phyloP scores from a whole-genome alignment of 176 grass and related monocot genomes.

The Tuctoria greenei region DNA sequence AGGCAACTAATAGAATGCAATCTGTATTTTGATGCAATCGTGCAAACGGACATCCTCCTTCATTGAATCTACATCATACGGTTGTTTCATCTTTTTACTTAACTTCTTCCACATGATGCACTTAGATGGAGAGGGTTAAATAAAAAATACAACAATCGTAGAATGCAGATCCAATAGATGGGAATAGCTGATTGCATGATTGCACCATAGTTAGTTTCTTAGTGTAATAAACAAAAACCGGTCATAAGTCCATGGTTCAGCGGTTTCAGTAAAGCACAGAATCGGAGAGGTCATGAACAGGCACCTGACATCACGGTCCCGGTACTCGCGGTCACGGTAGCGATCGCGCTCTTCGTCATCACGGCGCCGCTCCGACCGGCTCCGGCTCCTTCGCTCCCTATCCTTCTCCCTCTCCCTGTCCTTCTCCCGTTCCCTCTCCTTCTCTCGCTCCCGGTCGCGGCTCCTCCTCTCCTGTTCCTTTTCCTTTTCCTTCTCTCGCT shows the following conservation, averaged over 20 bases:
- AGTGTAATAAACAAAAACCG: background rate
- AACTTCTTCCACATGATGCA: too few species aligned
- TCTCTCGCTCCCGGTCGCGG: constrained; percentile 27
- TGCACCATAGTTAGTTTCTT: background rate
- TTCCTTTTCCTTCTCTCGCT: constrained; percentile 38
- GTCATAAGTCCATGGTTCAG: background rate
- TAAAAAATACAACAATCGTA: too few species aligned
- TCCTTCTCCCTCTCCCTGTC: constrained; percentile 39
- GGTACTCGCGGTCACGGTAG: constrained; percentile 57
- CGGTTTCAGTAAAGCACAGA: background rate
- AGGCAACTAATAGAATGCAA: too few species aligned
- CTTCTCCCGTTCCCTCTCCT: background rate
- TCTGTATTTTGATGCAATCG: too few species aligned
- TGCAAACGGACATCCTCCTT: too few species aligned
- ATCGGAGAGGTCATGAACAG: constrained; percentile 20
- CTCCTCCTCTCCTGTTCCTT: constrained; percentile 45
- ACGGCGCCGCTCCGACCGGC: constrained; percentile 58
- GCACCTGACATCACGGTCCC: constrained; percentile 79
- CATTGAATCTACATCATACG: too few species aligned
- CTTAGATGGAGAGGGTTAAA: too few species aligned
- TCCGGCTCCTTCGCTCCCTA: constrained; percentile 70
- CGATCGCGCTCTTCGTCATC: constrained; percentile 57
- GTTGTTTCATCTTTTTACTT: too few species aligned
- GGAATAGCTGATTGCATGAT: too few species aligned
- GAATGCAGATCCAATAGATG: too few species aligned